Evolutionary conservation across 805 yeast species (phyloP).

Genomic region (Metschnikowia bowlesiae): DNA sequence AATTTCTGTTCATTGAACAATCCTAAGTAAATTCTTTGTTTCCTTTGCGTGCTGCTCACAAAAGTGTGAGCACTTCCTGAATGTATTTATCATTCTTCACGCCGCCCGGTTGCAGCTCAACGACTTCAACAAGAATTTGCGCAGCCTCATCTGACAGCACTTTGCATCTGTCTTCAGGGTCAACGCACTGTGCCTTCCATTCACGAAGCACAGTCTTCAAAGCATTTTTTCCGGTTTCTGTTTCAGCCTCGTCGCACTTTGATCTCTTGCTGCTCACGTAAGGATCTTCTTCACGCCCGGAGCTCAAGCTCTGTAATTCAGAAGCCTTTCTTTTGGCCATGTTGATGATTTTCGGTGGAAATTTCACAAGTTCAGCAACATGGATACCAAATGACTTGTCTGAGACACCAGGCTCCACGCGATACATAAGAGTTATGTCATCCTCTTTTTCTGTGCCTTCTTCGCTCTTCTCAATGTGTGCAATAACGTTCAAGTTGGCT

Average conservation of each 20-base stretch:
- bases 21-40: neutral
- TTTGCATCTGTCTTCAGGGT: constrained; percentile 18
- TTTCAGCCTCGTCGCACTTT: constrained; percentile 50
- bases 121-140: constrained; percentile 33
- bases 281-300: constrained; percentile 32
- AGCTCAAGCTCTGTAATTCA: constrained; percentile 65
- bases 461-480: constrained; percentile 61
- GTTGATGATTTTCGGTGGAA: constrained; percentile 81
- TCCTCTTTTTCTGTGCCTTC: constrained; percentile 36
- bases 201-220: constrained; percentile 45
- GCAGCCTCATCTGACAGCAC: constrained; percentile 38
- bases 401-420: constrained; percentile 93
- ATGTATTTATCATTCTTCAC: constrained; percentile 36
- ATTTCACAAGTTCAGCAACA: constrained; percentile 93
- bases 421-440: constrained; percentile 84
- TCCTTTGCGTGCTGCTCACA: constrained; percentile 14
- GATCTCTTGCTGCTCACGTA: constrained; percentile 45
- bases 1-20: neutral
- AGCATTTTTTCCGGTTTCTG: constrained; percentile 48
- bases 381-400: constrained; percentile 97
- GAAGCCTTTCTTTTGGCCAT: constrained; percentile 95
- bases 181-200: constrained; percentile 49
- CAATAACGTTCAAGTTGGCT: constrained; percentile 85
- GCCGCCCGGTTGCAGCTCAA: constrained; percentile 20
- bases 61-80: constrained; percentile 41